Evolutionary conservation across 176 grass and related monocot species (phyloP), one percentile per base, ranked within the genome.

Genomic region (Typha latifolia): DNA sequence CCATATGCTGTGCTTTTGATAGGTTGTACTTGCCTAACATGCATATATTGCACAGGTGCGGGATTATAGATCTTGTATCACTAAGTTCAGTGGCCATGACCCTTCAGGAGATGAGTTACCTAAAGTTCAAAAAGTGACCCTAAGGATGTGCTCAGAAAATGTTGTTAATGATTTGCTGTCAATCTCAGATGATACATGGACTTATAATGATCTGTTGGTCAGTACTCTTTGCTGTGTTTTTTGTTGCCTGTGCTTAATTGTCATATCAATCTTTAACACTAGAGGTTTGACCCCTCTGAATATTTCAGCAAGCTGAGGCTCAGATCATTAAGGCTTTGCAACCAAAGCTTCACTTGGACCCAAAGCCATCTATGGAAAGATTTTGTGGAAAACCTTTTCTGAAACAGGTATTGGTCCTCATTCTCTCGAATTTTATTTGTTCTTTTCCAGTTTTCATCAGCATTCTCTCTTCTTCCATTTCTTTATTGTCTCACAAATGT

Each of bases 311-410:
- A 70, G 81, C 66, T 0, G 85, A 88, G 69, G 66, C 74, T 2
- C 19, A 52, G 51, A 74, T 88, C 32, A 51, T 84, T 19, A 74
- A 71, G 68, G 62, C 69, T 20, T 74, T 88, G 74, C 77, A 84
- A 70, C 81, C 81, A n/a, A 67, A 12, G 14, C 81, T 88, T 84
- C 72, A 88, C 74, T 74, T 88, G 77, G 68, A 72, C 37, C 77
- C 77, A 65, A 74, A 71, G 48, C 47, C 85, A 59, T 84, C 69
- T 15, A 27, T 88, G 56, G 66, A 84, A 62, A 77, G 57, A 51
- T 55, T 84, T 66, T 80, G 62, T 65, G 19, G 47, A n/a, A 72
- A 47, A 56, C 57, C 72, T 64, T 37, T 61, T 72, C 32, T 66
- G 34, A 84, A 87, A 66, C 72, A 80, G 85, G 81, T 88, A 78